phyloP scores from a whole-genome alignment of 306 rosid species.

The Notholithocarpus densiflorus region DNA sequence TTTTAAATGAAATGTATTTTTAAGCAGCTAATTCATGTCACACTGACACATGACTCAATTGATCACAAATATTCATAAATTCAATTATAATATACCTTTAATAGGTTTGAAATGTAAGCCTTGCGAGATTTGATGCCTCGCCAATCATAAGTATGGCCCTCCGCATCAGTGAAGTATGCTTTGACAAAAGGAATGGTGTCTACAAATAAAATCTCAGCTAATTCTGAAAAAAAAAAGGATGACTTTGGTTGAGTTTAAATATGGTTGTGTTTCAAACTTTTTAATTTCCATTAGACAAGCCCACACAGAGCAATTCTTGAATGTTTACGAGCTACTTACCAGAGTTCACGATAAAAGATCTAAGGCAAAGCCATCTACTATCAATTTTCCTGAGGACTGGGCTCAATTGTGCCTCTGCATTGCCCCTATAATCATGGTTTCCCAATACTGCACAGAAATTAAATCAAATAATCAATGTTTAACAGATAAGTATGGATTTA shows the following conservation, averaged over 20 bases:
- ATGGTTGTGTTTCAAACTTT: not conserved
- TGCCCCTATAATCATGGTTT: constrained; percentile 60
- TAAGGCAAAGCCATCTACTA: constrained; percentile 50
- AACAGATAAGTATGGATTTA: not conserved
- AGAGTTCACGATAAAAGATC: constrained; percentile 49
- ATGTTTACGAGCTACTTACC: constrained; percentile 23
- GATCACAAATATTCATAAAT: not conserved
- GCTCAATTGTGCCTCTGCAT: constrained; percentile 48
- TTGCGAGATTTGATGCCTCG: constrained; percentile 32
- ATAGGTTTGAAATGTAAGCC: constrained; percentile 31
- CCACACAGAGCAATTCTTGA: not conserved
- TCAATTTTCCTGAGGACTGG: constrained; percentile 41
- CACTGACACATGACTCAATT: not conserved
- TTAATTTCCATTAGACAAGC: not conserved
- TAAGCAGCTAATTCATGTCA: too few species aligned
- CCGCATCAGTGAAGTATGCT: constrained; percentile 33
- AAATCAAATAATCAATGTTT: not conserved
- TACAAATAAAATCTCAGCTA: constrained; percentile 49
- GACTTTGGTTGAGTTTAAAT: not conserved
- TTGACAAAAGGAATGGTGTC: constrained; percentile 57
- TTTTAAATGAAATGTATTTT: too few species aligned
- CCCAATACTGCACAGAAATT: constrained; percentile 46
- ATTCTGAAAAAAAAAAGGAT: constrained; percentile 24
- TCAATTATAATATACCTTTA: constrained; percentile 27
- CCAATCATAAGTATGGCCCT: constrained; percentile 44